Conservation (phyloP, 495 filamentous ascomycete species). For the Penicillium coprophilum region DNA sequence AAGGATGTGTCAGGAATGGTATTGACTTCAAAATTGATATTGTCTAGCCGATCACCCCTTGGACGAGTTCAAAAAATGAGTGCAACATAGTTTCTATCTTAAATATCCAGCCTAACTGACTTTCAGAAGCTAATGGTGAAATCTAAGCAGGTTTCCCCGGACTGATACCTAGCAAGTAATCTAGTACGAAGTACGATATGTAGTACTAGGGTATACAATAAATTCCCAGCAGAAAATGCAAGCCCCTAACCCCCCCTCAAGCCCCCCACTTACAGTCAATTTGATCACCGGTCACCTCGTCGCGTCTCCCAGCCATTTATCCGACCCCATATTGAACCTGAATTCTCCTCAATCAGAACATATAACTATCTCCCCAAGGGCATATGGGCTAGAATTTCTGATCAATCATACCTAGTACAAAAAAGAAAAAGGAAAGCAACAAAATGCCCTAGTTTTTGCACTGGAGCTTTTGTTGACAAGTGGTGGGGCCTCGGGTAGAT, state of each 20-base stretch:
- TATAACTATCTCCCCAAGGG: neutral
- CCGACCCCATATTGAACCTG: neutral
- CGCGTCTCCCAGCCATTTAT: conserved; percentile 3
- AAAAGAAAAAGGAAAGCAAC: neutral
- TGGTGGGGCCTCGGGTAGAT: conserved; percentile 7
- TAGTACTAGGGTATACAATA: conserved; percentile 5
- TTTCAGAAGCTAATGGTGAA: neutral
- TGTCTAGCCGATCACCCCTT: neutral
- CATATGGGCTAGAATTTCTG: neutral
- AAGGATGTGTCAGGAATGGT: conserved; percentile 10
- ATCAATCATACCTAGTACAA: neutral
- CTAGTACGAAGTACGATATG: neutral
- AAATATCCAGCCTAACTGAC: neutral
- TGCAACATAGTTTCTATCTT: neutral
- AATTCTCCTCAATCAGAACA: neutral
- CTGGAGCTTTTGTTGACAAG: neutral
- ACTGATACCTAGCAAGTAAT: neutral
- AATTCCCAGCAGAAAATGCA: conserved; percentile 1
- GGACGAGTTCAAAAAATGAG: neutral
- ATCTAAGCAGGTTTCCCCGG: neutral
- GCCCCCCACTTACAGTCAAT: conserved; percentile 7
- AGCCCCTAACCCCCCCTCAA: neutral
- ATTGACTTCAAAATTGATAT: neutral
- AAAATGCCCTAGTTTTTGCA: neutral
- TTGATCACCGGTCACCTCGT: neutral